Evolutionary conservation across 805 yeast species (phyloP), one percentile per base, ranked within the genome.

Genomic region (Nakazawaea siamensis): DNA sequence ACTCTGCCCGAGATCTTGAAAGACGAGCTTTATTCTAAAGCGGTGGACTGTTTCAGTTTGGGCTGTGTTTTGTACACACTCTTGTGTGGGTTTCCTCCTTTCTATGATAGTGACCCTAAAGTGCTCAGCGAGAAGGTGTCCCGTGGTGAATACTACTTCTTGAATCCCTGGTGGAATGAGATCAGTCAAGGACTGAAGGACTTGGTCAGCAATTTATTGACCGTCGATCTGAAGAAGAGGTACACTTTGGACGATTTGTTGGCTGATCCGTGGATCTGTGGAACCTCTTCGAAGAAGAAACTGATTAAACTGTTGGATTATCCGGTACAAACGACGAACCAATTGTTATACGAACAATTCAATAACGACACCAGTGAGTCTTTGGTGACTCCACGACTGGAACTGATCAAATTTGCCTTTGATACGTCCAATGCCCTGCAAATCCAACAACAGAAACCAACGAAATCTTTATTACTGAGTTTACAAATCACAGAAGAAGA

Each of bases 121-220:
- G 65, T 63, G 33, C 60, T 83, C 30, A 76, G 87, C 4, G 67
- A 68, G 36, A 83, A 82, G 52, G 84, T 81, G 21, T 64, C 81
- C 10, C 65, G 64, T 31, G 94, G 92, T 24, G 78, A 81, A 38
- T 83, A 70, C 54, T 70, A 73, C n/a, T 83, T 81, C 51, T 60
- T 83, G 35, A 60, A 70, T 40, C 94, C 94, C 2, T 83, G 94
- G 94, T 83, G 92, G 85, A 92, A 82, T 55, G 94, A 83, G 51
- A 79, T 83, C 24, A 68, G 80, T 33, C 57, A 52, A 26, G 85
- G 76, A 24, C 88, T 87, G 18, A 83, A 81, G 49, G 69, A 70
- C 46, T 68, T 83, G 47, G 83, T 83, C 11, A 57, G 70, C 4
- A 75, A 71, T 47, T 64, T 83, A 54, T 61, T 83, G 43, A 77